Percentiles rank a stretch among this genome's conserved stretches.
Conservation (phyloP, 2,329 filamentous ascomycete genomes). For the Teratosphaeria pseudoeucalypti region DNA sequence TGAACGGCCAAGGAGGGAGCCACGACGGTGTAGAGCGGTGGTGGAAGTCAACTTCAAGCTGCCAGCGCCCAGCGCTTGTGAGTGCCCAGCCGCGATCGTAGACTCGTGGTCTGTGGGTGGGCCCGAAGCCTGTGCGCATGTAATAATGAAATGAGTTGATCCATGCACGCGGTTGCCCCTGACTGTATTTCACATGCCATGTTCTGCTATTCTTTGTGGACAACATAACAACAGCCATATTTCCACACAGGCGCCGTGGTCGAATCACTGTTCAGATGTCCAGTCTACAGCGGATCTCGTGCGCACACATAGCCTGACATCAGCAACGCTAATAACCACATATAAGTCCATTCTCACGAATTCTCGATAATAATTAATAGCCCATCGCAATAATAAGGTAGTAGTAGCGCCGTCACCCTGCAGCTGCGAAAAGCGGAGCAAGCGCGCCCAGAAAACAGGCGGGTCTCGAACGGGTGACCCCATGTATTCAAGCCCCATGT, state of each 20-base stretch:
- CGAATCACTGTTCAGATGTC: not conserved
- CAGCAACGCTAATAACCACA: not conserved
- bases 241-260: not conserved
- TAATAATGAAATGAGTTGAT: constrained; percentile 17
- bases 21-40: not conserved
- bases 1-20: not conserved
- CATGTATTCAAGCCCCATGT: not conserved
- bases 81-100: constrained; percentile 1
- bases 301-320: not conserved
- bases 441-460: too few relatives aligned
- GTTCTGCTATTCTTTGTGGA: not conserved
- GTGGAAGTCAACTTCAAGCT: not conserved
- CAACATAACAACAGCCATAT: not conserved
- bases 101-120: constrained; percentile 11
- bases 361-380: not conserved
- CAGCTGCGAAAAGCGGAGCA: not conserved
- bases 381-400: not conserved
- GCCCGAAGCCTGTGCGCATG: constrained; percentile 12
- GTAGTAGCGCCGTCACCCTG: not conserved
- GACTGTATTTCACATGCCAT: constrained; percentile 5
- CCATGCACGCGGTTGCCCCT: constrained; percentile 9
- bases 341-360: not conserved
- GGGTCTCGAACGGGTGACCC: not conserved
- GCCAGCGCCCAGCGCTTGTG: constrained; percentile 8
- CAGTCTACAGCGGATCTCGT: not conserved